A percentile compares a stretch with the other conserved stretches of the same genome.
These are phyloP conservation scores for Klebsormidium nitens DNA, from an alignment of 139 green algal species.

Conservation along the genomic window DNA sequence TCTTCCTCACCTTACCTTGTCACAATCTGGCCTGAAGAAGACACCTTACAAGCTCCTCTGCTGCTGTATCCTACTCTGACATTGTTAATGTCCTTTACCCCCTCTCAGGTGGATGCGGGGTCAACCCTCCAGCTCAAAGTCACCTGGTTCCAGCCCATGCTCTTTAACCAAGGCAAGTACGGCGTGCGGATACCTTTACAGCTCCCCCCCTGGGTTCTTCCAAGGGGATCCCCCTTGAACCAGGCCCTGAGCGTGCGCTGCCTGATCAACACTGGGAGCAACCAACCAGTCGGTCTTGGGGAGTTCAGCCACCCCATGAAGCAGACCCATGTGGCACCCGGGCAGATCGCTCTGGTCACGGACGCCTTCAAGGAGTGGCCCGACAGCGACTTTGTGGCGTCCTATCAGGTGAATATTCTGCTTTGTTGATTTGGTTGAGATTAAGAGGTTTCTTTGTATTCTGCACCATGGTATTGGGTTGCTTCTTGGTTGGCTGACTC, in stretches of 20 bases:
- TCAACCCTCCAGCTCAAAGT: neutral
- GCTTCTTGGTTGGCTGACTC: too few species aligned
- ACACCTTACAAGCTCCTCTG: too few species aligned
- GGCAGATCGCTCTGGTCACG: neutral
- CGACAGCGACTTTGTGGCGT: neutral
- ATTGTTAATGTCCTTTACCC: too few species aligned
- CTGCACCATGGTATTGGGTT: too few species aligned
- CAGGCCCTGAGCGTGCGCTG: neutral
- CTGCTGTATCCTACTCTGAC: too few species aligned
- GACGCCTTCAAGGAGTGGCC: neutral
- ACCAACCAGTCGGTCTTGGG: neutral
- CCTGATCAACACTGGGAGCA: neutral
- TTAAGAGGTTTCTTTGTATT: too few species aligned
- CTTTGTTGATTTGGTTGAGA: too few species aligned
- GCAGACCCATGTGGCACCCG: neutral
- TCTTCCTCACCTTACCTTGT: too few species aligned
- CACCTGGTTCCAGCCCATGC: neutral
- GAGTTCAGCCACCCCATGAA: neutral
- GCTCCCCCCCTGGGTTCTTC: neutral
- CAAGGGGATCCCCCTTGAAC: neutral
- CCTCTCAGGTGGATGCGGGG: neutral
- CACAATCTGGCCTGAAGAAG: too few species aligned
- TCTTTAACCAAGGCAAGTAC: neutral
- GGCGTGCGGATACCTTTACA: neutral
- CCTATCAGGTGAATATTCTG: too few species aligned